A percentile compares a stretch with the other conserved stretches of the same genome.
Conservation (phyloP, 768 basidiomycete species). For the Tephrocybe sp. region DNA sequence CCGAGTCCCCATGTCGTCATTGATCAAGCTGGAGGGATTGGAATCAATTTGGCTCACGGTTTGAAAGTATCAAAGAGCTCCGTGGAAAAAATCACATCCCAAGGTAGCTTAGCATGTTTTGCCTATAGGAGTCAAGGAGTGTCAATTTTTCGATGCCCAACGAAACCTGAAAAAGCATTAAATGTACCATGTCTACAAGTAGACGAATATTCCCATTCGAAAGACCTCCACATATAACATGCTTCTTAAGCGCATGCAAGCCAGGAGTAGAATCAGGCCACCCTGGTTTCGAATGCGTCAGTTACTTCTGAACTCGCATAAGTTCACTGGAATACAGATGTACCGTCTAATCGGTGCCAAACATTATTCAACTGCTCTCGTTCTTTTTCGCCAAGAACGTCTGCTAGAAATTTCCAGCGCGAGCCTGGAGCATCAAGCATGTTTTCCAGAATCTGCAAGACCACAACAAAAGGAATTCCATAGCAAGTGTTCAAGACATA, state of each 20-base stretch:
- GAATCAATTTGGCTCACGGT: constrained; percentile 40
- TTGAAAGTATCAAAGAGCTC: constrained; percentile 64
- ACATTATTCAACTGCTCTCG: constrained; percentile 42
- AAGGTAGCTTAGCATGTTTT: constrained; percentile 57
- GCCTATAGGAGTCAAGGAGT: constrained; percentile 36
- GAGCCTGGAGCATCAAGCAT: constrained; percentile 40
- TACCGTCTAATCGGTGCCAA: constrained; percentile 64
- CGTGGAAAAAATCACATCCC: constrained; percentile 61
- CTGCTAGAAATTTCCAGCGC: constrained; percentile 49
- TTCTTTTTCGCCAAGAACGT: constrained; percentile 39
- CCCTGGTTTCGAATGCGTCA: constrained; percentile 28
- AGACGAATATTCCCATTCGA: constrained; percentile 66
- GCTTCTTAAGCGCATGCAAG: constrained; percentile 48
- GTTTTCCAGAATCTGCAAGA: constrained; percentile 48
- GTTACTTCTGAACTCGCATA: not conserved
- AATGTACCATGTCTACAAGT: constrained; percentile 56
- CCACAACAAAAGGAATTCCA: not conserved
- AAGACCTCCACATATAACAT: constrained; percentile 46
- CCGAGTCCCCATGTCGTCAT: not conserved
- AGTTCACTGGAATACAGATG: constrained; percentile 1
- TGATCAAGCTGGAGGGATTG: too few species aligned
- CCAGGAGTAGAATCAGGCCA: constrained; percentile 56
- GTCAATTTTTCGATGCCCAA: not conserved
- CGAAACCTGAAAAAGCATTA: not conserved
- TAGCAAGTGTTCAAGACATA: not conserved